Evolutionary conservation across 257 asterid species (phyloP), one percentile per base, ranked within the genome.

Genomic region (Solanum habrochaites): DNA sequence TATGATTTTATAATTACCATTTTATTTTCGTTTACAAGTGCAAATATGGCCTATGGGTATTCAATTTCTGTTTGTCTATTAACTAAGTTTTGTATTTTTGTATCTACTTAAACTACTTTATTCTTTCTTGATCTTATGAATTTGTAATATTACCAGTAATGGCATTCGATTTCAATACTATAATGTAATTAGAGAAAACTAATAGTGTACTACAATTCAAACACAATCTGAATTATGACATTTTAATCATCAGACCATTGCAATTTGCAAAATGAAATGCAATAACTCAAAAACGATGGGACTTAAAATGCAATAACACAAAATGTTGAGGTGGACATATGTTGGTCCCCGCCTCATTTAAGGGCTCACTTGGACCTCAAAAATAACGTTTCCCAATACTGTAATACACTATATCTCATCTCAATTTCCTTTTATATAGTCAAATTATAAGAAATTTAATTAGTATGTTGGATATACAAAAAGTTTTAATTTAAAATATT

Each of bases 331-430:
- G 83, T 71, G 81, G 89, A 77, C 83, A 83, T 81, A 37, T 62
- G 56, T 85, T 27, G 91, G 92, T 91, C 93, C 92, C 90, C 85
- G 35, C 40, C 21, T 66, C 47, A 67, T 20, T 21, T 15, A 52
- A 1, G 62, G n/a, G 62, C 10, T 52, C 62, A 52, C 82, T 86
- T 86, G 92, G 87, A 82, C 88, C 89, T 80, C 83, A 13, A 29
- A 73, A 37, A 27, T 89, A 37, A 23, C 88, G 88, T 43, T 66
- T 89, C 90, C 86, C 93, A 42, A 89, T 62, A 89, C 81, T 47
- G 66, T 90, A 86, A 88, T 52, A 52, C 7, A 16, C 0, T 52
- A 20, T 0, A 0, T 49, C 4, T 16, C 18, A 9, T 52, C 62
- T 1, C 16, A 2, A 60, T 60, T 60, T 0, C 7, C 6, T 42